Percentiles rank a stretch among this genome's conserved stretches.
phyloP scores from a whole-genome alignment of 257 asterid species.

The Salvia miltiorrhiza region DNA sequence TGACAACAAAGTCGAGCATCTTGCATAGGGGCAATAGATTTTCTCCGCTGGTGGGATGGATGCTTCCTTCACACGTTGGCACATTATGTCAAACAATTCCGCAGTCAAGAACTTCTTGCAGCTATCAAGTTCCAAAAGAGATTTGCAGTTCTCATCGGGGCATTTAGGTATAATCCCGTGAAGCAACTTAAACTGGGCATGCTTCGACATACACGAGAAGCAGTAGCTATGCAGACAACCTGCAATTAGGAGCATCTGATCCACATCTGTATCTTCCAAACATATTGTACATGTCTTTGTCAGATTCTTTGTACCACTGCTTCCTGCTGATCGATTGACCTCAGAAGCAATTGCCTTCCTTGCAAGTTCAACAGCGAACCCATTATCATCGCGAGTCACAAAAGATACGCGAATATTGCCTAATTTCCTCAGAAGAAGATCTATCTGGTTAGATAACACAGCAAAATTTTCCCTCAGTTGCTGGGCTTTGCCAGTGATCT shows the following conservation, averaged over 20 bases:
- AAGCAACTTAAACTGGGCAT: conserved; percentile 50
- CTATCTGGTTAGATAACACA: conserved; percentile 34
- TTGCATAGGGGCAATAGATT: conserved; percentile 54
- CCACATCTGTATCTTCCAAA: conserved; percentile 36
- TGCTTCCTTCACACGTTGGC: conserved; percentile 48
- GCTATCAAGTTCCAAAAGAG: conserved; percentile 37
- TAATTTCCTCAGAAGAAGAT: conserved; percentile 36
- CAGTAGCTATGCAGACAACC: conserved; percentile 57
- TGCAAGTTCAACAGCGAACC: conserved; percentile 42
- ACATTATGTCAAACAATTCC: conserved; percentile 40
- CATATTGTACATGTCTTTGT: conserved; percentile 46
- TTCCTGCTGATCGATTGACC: conserved; percentile 19
- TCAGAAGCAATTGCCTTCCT: conserved; percentile 32
- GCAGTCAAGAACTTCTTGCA: conserved; percentile 44
- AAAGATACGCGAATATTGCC: conserved; percentile 13
- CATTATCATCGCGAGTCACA: conserved; percentile 17
- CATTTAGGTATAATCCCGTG: conserved; percentile 47
- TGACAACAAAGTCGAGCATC: conserved; percentile 48
- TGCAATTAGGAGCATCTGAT: conserved; percentile 37
- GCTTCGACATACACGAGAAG: conserved; percentile 43
- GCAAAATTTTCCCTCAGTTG: conserved; percentile 20
- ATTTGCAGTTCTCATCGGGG: conserved; percentile 45
- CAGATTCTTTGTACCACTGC: conserved; percentile 17
- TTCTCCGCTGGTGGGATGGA: conserved; percentile 43
- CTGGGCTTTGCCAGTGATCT: conserved; percentile 40